A percentile compares a stretch with the other conserved stretches of the same genome.
Evolutionary conservation across 257 asterid species (phyloP).

Genomic region (Dorcoceras hygrometricum): DNA sequence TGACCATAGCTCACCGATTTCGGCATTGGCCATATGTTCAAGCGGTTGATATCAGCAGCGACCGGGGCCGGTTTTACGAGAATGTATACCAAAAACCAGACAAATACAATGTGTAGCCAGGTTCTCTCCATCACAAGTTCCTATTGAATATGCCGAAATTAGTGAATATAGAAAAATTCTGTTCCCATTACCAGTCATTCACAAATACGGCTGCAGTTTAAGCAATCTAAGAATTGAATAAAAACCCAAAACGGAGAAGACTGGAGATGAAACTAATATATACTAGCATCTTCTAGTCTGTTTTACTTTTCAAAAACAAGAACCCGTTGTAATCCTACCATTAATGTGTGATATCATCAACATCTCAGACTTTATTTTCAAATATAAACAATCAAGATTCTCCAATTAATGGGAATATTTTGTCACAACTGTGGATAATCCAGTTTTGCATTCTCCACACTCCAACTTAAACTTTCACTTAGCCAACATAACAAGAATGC

Average conservation of each 20-base stretch:
- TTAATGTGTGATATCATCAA: too few species aligned
- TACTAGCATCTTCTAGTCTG: neutral
- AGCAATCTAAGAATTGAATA: neutral
- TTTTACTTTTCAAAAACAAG: too few species aligned
- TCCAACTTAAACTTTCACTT: neutral
- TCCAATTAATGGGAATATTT: neutral
- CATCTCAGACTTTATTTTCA: too few species aligned
- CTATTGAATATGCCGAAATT: constrained; percentile 26
- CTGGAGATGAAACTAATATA: neutral
- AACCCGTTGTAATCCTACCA: too few species aligned
- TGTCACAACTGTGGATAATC: neutral
- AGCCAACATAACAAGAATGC: too few species aligned
- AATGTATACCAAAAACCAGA: constrained; percentile 34
- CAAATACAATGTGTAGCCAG: constrained; percentile 20
- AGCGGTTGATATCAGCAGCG: constrained; percentile 35
- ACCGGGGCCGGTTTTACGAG: constrained; percentile 31
- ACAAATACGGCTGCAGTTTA: neutral
- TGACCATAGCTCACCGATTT: constrained; percentile 57
- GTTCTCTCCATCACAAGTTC: constrained; percentile 36
- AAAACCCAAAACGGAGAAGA: neutral
- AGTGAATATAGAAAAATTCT: constrained; percentile 9
- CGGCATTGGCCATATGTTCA: constrained; percentile 97
- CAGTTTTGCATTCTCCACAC: neutral
- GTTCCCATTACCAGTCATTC: too few species aligned
- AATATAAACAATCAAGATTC: too few species aligned